Evolutionary conservation across 345 rosid genomes (phyloP), one percentile per base, ranked within the genome.

Genomic region (Populus davidiana): DNA sequence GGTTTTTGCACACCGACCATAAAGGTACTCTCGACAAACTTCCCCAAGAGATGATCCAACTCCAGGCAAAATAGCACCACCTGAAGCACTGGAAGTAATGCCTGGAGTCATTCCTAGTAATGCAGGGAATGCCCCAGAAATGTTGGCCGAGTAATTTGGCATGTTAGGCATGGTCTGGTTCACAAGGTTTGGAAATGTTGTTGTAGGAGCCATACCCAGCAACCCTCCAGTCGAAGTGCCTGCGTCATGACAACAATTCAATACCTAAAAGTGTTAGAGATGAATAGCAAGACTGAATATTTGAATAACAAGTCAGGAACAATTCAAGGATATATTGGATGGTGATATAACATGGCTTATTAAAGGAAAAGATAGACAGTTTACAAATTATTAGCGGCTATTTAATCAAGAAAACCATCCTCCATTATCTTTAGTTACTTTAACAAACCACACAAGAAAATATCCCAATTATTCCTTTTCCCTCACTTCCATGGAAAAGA

Each of bases 91-190:
- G 74, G 90, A 78, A 23, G 90, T 81, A 85, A 91, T 81, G n/a
- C 99, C 98, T 8, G 97, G 98, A 85, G 92, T 91, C 99, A 93
- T 93, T 49, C 98, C 97, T 80, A 90, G 86, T 16, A 95, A 80
- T 23, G 98, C 98, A 2, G 99, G 98, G 80, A 92, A 92, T 43
- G 99, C 89, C 31, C 98, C 98, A 5, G 99, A 96, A 76, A 93
- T 90, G n/a, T 95, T 93, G 16, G 93, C 99, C 3, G 98, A 89
- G 81, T 96, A 96, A 83, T 96, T 96, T 36, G 99, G 99, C 99
- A 96, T 96, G 88, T 93, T 96, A 18, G 99, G 99, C 99, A 93
- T 96, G 33, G 97, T 96, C 81, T 93, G 99, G 78, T 96, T 96
- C 1, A 92, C 83, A 77, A 93, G 83, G 79, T 86, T 96, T 6